Percentiles rank a stretch among this genome's conserved stretches.
These are phyloP conservation scores for Brassica carinata DNA, from an alignment of 345 rosid genomes.

Conservation along the genomic window DNA sequence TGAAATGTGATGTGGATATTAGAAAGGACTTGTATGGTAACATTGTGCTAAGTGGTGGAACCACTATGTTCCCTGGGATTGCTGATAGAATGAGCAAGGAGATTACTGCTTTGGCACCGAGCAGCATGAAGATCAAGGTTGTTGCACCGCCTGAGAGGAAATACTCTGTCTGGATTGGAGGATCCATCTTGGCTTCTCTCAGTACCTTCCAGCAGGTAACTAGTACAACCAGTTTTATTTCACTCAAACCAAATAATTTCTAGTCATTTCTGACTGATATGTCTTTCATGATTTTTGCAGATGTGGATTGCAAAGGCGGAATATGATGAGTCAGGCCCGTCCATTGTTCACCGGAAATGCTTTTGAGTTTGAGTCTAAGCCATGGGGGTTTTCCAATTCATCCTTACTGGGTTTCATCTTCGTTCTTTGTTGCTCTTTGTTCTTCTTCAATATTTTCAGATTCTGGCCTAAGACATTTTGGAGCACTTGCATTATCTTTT, in stretches of 20 bases:
- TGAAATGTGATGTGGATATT: slow-evolving; percentile 88
- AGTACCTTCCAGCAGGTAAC: slow-evolving; percentile 93
- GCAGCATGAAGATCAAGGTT: slow-evolving; percentile 92
- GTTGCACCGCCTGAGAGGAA: slow-evolving; percentile 91
- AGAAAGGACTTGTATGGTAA: slow-evolving; percentile 83
- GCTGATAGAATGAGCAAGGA: slow-evolving; percentile 95
- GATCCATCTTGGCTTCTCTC: slow-evolving; percentile 84
- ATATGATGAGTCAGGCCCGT: slow-evolving; percentile 87
- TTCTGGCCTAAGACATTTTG: slow-evolving; percentile 16
- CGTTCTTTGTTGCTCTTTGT: slow-evolving; percentile 5
- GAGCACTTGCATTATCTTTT: slow-evolving; percentile 4
- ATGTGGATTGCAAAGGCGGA: slow-evolving; percentile 95
- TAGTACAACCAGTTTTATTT: background rate
- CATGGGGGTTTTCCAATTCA: slow-evolving; percentile 10
- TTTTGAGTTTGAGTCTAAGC: slow-evolving; percentile 53
- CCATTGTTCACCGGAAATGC: slow-evolving; percentile 90
- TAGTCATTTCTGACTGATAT: background rate
- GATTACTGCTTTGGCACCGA: slow-evolving; percentile 82
- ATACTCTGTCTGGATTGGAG: slow-evolving; percentile 90
- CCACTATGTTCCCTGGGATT: slow-evolving; percentile 86
- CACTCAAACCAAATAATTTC: background rate
- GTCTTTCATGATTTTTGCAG: slow-evolving; percentile 37
- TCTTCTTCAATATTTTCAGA: slow-evolving; percentile 15
- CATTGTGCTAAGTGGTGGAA: slow-evolving; percentile 87
- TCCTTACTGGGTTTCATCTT: slow-evolving; percentile 20